phyloP scores from a whole-genome alignment of 805 yeast genomes.

The Sugiyamaella mastotermitis region DNA sequence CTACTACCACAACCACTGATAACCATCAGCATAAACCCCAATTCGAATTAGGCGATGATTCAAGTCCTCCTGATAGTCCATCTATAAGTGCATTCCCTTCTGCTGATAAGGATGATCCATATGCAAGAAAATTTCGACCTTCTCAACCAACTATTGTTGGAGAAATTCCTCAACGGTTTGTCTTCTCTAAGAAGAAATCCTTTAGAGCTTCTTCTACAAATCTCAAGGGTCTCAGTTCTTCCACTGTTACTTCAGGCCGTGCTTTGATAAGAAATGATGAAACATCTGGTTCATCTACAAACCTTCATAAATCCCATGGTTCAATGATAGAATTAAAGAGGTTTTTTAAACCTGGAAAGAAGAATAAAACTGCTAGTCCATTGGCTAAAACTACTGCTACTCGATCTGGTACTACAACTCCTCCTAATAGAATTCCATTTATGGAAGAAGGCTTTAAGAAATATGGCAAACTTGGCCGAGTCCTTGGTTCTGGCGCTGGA shows the following conservation, averaged over 20 bases:
- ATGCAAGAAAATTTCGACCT: slow-evolving; percentile 27
- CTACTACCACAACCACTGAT: background rate
- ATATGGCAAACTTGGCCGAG: slow-evolving; percentile 68
- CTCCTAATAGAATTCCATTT: slow-evolving; percentile 29
- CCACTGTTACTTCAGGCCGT: slow-evolving; percentile 2
- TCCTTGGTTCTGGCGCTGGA: slow-evolving; percentile 89
- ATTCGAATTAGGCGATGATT: background rate
- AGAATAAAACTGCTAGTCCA: slow-evolving; percentile 14
- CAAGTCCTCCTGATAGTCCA: slow-evolving; percentile 13
- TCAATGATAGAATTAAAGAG: slow-evolving; percentile 37
- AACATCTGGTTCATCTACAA: slow-evolving; percentile 5
- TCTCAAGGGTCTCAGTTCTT: slow-evolving; percentile 10
- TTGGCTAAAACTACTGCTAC: background rate
- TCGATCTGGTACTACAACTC: background rate
- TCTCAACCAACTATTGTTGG: slow-evolving; percentile 20
- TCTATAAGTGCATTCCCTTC: slow-evolving; percentile 17
- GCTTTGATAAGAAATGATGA: slow-evolving; percentile 7
- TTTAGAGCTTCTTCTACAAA: slow-evolving; percentile 3
- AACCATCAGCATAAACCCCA: background rate
- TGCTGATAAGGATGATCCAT: slow-evolving; percentile 28
- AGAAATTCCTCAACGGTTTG: slow-evolving; percentile 32
- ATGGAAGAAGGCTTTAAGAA: slow-evolving; percentile 44
- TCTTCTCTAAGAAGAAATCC: slow-evolving; percentile 20
- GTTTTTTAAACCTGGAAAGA: slow-evolving; percentile 33
- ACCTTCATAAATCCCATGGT: slow-evolving; percentile 19